Percentiles rank a stretch among this genome's conserved stretches.
Conservation (phyloP, 1,284 basidiomycete species). For the Rhodotorula sp. region DNA sequence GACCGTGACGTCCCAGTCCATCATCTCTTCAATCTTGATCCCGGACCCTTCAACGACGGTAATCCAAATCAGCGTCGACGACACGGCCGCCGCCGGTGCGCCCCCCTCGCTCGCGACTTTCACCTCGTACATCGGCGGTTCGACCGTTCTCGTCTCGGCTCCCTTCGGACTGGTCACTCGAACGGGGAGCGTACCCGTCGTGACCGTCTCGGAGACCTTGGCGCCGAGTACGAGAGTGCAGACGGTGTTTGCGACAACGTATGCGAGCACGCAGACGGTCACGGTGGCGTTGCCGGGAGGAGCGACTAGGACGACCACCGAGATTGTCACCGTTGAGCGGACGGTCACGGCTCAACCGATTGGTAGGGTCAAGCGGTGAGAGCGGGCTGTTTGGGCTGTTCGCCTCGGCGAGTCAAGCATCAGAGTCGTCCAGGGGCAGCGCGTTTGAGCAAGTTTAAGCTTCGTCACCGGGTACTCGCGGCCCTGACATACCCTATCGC, state of each 20-base stretch:
- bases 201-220: conserved; percentile 17
- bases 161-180: neutral
- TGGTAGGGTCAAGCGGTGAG: neutral
- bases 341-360: conserved; percentile 14
- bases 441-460: too few species aligned
- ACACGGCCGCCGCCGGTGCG: neutral
- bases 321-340: conserved; percentile 11
- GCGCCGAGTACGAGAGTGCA: conserved; percentile 11
- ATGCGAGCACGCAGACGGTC: conserved; percentile 21
- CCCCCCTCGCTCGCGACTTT: neutral
- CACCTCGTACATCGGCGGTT: conserved; percentile 17
- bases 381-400: too few species aligned
- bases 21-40: neutral
- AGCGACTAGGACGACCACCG: conserved; percentile 3
- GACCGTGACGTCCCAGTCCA: neutral
- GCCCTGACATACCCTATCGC: too few species aligned
- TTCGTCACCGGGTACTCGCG: too few species aligned
- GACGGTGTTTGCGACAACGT: conserved; percentile 26
- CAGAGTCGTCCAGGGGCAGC: too few species aligned
- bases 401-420: too few species aligned
- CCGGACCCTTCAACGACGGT: conserved; percentile 13
- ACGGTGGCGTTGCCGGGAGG: conserved; percentile 21
- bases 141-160: conserved; percentile 16
- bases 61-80: neutral
- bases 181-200: neutral